A percentile compares a stretch with the other conserved stretches of the same genome.
phyloP scores from a whole-genome alignment of 768 basidiomycete species.

The Dacryopinax primogenitus region DNA sequence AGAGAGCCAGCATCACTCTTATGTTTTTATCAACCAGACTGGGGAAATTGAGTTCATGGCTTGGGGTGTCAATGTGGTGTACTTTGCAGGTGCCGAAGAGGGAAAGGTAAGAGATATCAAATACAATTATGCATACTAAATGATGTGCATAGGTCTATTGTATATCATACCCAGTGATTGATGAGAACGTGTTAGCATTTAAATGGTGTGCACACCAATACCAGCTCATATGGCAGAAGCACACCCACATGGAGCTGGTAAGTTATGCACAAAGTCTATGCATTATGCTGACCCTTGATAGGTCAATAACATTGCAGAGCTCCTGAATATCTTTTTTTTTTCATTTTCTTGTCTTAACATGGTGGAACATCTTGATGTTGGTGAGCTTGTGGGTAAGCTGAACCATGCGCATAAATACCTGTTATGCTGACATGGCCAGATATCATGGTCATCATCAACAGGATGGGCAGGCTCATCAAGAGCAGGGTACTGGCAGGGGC shows the following conservation, averaged over 20 bases:
- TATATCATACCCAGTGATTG: not conserved
- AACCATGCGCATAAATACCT: not conserved
- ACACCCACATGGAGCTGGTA: not conserved
- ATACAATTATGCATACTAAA: not conserved
- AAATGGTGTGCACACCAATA: not conserved
- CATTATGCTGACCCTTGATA: not conserved
- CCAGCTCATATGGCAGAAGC: not conserved
- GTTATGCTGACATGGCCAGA: not conserved
- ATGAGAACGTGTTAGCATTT: not conserved
- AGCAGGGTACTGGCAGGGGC: not conserved
- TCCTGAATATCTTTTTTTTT: not conserved
- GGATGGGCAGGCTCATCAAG: not conserved
- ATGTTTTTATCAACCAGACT: not conserved
- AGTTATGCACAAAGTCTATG: not conserved
- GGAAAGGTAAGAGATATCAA: not conserved
- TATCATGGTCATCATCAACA: not conserved
- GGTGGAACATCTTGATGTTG: not conserved
- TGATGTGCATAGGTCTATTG: not conserved
- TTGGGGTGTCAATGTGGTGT: not conserved
- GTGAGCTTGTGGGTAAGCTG: not conserved
- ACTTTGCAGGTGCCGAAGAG: not conserved
- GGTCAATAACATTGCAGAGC: not conserved
- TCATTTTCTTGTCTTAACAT: not conserved
- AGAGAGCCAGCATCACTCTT: too few relatives aligned
- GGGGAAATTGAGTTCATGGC: not conserved